phyloP scores from a whole-genome alignment of 1,139 yeast species.

The Ashbya aceris region DNA sequence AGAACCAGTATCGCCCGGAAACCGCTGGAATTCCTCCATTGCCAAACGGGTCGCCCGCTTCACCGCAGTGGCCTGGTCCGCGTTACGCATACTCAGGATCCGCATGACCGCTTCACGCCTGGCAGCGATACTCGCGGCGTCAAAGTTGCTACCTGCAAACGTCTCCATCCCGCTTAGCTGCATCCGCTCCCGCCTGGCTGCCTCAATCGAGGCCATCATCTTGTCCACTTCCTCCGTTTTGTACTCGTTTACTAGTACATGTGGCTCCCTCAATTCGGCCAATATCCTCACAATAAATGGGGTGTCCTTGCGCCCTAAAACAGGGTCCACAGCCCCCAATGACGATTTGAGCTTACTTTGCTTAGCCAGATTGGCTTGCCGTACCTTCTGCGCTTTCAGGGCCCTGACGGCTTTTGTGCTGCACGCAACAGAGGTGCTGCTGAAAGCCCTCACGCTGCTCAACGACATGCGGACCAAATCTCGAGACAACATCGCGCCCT shows the following conservation, averaged over 20 bases:
- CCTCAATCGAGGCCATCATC: slow-evolving; percentile 69
- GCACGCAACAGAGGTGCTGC: slow-evolving; percentile 5
- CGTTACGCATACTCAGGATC: slow-evolving; percentile 65
- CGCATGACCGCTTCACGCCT: slow-evolving; percentile 65
- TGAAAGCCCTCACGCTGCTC: slow-evolving; percentile 2
- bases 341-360: slow-evolving; percentile 23
- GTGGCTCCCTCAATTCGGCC: slow-evolving; percentile 55
- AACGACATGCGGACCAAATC: not conserved
- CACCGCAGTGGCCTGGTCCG: slow-evolving; percentile 49
- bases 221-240: slow-evolving; percentile 61
- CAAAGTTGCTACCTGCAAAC: slow-evolving; percentile 17
- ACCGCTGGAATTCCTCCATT: slow-evolving; percentile 66
- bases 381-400: slow-evolving; percentile 30
- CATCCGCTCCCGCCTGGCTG: slow-evolving; percentile 41
- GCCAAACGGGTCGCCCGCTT: slow-evolving; percentile 59
- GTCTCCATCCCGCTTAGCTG: slow-evolving; percentile 21
- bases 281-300: slow-evolving; percentile 63
- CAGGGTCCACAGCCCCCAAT: slow-evolving; percentile 54
- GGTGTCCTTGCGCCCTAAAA: slow-evolving; percentile 58
- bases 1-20: slow-evolving; percentile 88
- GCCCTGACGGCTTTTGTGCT: slow-evolving; percentile 26
- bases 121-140: slow-evolving; percentile 31
- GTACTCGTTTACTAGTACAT: slow-evolving; percentile 50
- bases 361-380: slow-evolving; percentile 31
- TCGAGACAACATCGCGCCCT: not conserved